Conservation (phyloP, 2,329 filamentous ascomycete species). For the Aspergillus proliferans region DNA sequence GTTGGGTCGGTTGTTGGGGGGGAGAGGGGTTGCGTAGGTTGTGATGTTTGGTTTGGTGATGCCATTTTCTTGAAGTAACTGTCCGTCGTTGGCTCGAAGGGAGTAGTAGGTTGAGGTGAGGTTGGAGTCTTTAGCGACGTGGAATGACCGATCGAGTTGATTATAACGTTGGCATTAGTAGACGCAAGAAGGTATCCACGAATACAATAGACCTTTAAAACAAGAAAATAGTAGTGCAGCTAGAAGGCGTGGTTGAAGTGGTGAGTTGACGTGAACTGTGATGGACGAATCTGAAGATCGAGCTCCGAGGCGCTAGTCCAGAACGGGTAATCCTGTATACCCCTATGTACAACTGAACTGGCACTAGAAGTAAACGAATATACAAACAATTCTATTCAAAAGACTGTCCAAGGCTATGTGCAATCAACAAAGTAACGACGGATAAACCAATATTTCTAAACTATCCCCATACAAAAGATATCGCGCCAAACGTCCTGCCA, state of each 20-base stretch:
- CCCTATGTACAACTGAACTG: not conserved
- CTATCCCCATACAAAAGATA: not conserved
- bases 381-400: not conserved
- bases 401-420: not conserved
- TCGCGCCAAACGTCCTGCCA: constrained; percentile 2
- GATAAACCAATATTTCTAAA: not conserved
- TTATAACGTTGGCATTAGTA: not conserved
- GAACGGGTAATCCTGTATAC: not conserved
- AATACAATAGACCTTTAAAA: no score
- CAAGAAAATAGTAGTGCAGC: not conserved
- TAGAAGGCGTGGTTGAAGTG: not conserved
- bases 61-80: constrained; percentile 20
- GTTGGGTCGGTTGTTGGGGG: constrained; percentile 31
- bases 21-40: constrained; percentile 18
- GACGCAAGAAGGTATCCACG: no score
- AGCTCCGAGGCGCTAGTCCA: not conserved
- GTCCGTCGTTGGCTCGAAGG: not conserved
- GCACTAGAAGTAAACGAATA: not conserved
- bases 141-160: not conserved
- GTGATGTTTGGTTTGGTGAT: constrained; percentile 26
- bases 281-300: not conserved
- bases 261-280: not conserved
- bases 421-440: not conserved
- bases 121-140: not conserved
- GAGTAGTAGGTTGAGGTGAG: constrained; percentile 1